Evolutionary conservation across 2,329 filamentous ascomycete genomes (phyloP).

Genomic region (Davidsoniella neocaledoniae): DNA sequence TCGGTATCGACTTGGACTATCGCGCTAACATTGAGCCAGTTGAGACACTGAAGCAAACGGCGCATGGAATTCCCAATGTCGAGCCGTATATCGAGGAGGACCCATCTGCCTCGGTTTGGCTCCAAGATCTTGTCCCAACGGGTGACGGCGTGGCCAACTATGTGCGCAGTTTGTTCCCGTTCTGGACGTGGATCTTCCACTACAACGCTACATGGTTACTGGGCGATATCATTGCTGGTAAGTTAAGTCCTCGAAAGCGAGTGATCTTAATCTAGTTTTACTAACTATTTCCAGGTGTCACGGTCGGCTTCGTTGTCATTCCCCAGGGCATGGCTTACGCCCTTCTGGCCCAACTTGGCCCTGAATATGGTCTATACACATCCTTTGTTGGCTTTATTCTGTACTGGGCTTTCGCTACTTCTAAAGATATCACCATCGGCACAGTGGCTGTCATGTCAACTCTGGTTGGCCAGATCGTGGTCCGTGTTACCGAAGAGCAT

Average conservation of each 20-base stretch:
- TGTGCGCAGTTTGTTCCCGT: slow-evolving; percentile 29
- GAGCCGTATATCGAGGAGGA: slow-evolving; percentile 13
- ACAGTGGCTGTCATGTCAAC: slow-evolving; percentile 39
- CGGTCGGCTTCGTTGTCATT: slow-evolving; percentile 47
- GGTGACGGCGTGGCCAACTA: slow-evolving; percentile 17
- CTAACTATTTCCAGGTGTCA: slow-evolving; percentile 42
- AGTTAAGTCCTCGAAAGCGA: slow-evolving; percentile 33
- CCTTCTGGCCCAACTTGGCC: slow-evolving; percentile 28
- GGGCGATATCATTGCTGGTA: slow-evolving; percentile 32
- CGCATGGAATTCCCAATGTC: slow-evolving; percentile 10
- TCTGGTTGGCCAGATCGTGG: slow-evolving; percentile 32
- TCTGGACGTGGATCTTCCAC: slow-evolving; percentile 31
- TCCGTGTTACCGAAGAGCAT: slow-evolving; percentile 21
- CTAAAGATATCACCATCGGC: slow-evolving; percentile 95
- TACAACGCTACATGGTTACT: slow-evolving; percentile 32
- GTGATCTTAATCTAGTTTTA: neutral
- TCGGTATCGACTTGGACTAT: slow-evolving; percentile 19
- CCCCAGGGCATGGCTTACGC: slow-evolving; percentile 39
- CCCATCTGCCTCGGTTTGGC: slow-evolving; percentile 8
- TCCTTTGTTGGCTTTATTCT: slow-evolving; percentile 90
- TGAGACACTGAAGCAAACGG: slow-evolving; percentile 17
- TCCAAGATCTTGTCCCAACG: slow-evolving; percentile 7
- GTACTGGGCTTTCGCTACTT: slow-evolving; percentile 97
- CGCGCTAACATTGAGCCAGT: slow-evolving; percentile 16
- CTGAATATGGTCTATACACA: slow-evolving; percentile 41